Evolutionary conservation across 192 early-diverging fungal genomes (phyloP).

Genomic region (Podila verticillata): DNA sequence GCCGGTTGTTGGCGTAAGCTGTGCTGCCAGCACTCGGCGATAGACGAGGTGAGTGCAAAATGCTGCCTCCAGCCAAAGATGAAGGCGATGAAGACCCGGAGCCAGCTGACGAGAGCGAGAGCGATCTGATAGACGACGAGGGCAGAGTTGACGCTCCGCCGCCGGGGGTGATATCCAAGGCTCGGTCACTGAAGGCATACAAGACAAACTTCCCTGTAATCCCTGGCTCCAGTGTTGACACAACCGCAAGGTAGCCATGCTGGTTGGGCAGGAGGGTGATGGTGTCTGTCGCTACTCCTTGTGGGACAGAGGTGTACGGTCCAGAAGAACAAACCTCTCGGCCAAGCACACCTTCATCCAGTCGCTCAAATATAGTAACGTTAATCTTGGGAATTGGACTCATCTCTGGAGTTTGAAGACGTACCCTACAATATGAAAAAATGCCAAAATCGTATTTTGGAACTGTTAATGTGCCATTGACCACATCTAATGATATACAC

Average conservation of each 20-base stretch:
- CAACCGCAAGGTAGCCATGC: conserved; percentile 60
- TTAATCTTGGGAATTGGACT: conserved; percentile 73
- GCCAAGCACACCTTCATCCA: conserved; percentile 57
- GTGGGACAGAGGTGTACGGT: conserved; percentile 53
- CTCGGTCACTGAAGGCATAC: conserved; percentile 61
- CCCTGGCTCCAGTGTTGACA: conserved; percentile 58
- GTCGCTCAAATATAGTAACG: conserved; percentile 72
- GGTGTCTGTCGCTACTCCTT: conserved; percentile 63
- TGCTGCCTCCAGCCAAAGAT: too few relatives aligned
- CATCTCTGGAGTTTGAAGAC: conserved; percentile 75
- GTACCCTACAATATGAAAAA: conserved; percentile 53
- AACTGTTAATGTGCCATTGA: neutral
- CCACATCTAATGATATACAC: neutral
- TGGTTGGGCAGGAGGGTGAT: conserved; percentile 58
- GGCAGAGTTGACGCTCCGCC: conserved; percentile 26
- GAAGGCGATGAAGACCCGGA: neutral
- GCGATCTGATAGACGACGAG: neutral
- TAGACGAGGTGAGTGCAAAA: neutral
- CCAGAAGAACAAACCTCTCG: conserved; percentile 67
- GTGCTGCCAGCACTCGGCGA: neutral
- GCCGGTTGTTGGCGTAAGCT: neutral
- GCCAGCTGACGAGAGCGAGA: neutral
- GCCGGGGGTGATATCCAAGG: conserved; percentile 46
- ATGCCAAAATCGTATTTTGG: neutral
- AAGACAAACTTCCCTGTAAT: conserved; percentile 57